A percentile compares a stretch with the other conserved stretches of the same genome.
Conservation (phyloP, 495 filamentous ascomycete genomes). For the Hypoxylon cercidicola region DNA sequence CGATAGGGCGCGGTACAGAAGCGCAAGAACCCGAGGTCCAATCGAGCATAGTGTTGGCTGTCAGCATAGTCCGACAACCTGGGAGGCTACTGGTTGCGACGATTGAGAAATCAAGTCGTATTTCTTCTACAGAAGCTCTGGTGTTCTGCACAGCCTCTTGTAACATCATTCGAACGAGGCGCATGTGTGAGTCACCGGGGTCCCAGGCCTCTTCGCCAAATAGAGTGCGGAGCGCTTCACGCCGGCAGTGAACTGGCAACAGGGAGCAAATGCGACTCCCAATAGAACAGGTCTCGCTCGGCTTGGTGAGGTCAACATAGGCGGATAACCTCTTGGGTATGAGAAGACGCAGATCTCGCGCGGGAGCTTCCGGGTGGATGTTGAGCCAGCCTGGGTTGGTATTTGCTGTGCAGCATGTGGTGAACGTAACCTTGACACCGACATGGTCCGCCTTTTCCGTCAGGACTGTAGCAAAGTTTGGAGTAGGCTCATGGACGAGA, state of each 20-base stretch:
- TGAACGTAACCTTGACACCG: slow-evolving; percentile 3
- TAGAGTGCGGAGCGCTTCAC: no score
- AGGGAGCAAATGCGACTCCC: background rate
- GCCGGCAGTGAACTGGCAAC: background rate
- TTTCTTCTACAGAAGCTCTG: no score
- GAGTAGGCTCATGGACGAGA: slow-evolving; percentile 5
- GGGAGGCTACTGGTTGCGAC: no score
- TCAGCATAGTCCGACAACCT: no score
- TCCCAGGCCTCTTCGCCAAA: no score
- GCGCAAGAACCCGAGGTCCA: slow-evolving; percentile 9
- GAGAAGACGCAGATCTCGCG: background rate
- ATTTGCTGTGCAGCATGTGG: background rate
- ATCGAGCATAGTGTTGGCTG: slow-evolving; percentile 5
- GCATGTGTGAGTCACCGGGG: no score
- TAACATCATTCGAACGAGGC: no score
- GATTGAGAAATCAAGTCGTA: no score
- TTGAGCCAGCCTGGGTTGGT: background rate
- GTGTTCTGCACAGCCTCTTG: no score
- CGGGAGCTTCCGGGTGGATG: background rate
- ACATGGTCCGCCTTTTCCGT: background rate
- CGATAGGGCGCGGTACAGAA: slow-evolving; percentile 14
- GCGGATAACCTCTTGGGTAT: background rate
- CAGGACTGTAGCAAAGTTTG: background rate
- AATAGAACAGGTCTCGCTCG: background rate
- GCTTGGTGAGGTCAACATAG: slow-evolving; percentile 1